phyloP scores from a whole-genome alignment of 352 stramenopile species.

The Blastocystis sp. region DNA sequence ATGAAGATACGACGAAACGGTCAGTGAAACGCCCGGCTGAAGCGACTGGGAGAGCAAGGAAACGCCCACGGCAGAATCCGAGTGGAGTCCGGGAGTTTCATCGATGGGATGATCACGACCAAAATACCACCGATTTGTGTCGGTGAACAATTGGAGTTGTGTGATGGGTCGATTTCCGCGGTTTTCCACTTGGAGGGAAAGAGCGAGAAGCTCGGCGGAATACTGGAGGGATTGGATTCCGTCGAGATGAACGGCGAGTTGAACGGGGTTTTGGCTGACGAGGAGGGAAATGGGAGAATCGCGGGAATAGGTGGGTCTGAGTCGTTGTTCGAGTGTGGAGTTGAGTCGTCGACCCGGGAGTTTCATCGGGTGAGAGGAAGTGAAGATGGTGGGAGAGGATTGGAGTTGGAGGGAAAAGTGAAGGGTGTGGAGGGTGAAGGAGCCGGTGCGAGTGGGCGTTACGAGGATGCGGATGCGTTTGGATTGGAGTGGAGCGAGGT shows the following conservation, averaged over 20 bases:
- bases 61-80: not conserved
- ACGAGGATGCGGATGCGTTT: not conserved
- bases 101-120: not conserved
- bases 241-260: not conserved
- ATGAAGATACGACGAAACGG: not conserved
- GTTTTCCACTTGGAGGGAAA: conserved; percentile 3
- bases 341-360: not conserved
- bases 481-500: not conserved
- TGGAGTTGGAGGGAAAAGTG: not conserved
- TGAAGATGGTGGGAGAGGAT: not conserved
- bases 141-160: not conserved
- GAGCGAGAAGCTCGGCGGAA: not conserved
- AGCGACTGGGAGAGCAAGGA: not conserved
- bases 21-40: not conserved
- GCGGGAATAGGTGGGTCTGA: not conserved
- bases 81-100: not conserved
- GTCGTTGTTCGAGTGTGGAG: conserved; percentile 6
- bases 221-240: not conserved
- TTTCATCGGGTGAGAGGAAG: not conserved
- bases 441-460: not conserved
- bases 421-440: not conserved
- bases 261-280: not conserved
- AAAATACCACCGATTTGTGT: not conserved
- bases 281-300: not conserved
- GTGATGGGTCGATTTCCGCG: not conserved